Percentiles rank a stretch among this genome's conserved stretches.
Conservation (phyloP, 192 early-diverging fungal genomes). For the Mycoemilia scoparia region DNA sequence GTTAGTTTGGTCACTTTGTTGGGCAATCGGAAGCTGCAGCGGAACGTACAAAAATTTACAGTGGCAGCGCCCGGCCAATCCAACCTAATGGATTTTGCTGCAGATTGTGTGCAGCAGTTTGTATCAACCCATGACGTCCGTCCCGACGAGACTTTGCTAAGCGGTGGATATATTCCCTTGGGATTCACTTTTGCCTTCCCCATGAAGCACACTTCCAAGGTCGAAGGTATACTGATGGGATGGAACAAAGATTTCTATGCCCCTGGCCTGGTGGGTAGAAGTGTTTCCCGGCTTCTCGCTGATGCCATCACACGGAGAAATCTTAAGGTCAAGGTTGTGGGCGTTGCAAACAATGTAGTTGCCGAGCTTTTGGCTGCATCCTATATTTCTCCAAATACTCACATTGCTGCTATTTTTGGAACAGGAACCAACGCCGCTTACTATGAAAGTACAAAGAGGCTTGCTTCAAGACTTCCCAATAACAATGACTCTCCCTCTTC, state of each 20-base stretch:
- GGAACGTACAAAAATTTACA: no score
- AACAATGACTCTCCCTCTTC: constrained; percentile 9
- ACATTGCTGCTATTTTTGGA: constrained; percentile 71
- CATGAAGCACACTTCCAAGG: constrained; percentile 54
- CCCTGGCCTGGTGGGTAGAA: constrained; percentile 45
- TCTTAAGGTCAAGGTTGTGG: constrained; percentile 60
- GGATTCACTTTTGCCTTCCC: constrained; percentile 93
- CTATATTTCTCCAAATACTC: constrained; percentile 49
- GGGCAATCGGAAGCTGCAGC: no score
- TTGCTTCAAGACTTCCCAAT: constrained; percentile 35
- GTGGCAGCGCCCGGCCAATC: no score
- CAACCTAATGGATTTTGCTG: constrained; percentile 83
- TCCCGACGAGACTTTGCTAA: not conserved
- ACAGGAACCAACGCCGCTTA: constrained; percentile 90
- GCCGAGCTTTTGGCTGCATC: constrained; percentile 73
- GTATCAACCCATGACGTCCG: constrained; percentile 16
- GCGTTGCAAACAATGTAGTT: constrained; percentile 88
- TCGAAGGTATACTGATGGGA: constrained; percentile 31
- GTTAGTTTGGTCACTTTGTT: no score
- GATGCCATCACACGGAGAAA: constrained; percentile 45
- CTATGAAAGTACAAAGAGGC: constrained; percentile 54
- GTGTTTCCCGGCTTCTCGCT: constrained; percentile 56
- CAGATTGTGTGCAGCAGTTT: constrained; percentile 63
- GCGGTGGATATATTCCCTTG: constrained; percentile 7
- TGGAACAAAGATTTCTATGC: constrained; percentile 71